Evolutionary conservation across 805 yeast genomes (phyloP).

Genomic region (Pichia ethanolica): DNA sequence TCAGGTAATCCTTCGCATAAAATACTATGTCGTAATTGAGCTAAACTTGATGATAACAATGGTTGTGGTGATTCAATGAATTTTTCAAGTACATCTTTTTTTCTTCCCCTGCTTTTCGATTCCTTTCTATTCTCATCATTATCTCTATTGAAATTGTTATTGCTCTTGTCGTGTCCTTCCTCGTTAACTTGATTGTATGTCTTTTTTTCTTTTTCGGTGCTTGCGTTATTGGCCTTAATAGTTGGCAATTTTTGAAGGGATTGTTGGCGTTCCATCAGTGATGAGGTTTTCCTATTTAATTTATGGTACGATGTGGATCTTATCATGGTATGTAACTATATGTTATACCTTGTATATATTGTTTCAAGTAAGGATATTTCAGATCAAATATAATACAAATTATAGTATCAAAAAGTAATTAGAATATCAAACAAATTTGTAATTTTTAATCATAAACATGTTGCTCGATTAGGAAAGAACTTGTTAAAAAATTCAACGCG

Average conservation of each 20-base stretch:
- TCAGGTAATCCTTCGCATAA: slow-evolving; percentile 38
- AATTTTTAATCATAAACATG: no score
- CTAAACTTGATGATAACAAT: slow-evolving; percentile 40
- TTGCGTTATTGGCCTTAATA: neutral
- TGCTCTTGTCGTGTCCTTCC: no score
- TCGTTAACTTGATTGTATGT: no score
- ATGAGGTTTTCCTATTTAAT: neutral
- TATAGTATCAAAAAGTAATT: no score
- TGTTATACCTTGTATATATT: neutral
- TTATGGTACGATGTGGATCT: slow-evolving; percentile 1
- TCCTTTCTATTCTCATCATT: neutral
- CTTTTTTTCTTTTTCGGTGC: no score
- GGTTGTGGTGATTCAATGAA: slow-evolving; percentile 38
- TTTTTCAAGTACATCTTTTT: slow-evolving; percentile 48
- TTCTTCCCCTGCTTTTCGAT: slow-evolving; percentile 29
- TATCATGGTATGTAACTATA: neutral
- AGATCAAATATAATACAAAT: no score
- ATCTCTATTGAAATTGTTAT: neutral
- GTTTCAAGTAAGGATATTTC: no score
- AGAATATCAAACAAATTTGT: no score
- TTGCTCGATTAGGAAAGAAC: no score
- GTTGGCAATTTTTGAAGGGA: slow-evolving; percentile 3
- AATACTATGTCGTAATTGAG: slow-evolving; percentile 46
- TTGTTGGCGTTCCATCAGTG: neutral
- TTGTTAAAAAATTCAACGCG: no score